Percentiles rank a stretch among this genome's conserved stretches.
These are phyloP conservation scores for Mitragyna speciosa DNA, from an alignment of 257 asterid species.

Conservation along the genomic window DNA sequence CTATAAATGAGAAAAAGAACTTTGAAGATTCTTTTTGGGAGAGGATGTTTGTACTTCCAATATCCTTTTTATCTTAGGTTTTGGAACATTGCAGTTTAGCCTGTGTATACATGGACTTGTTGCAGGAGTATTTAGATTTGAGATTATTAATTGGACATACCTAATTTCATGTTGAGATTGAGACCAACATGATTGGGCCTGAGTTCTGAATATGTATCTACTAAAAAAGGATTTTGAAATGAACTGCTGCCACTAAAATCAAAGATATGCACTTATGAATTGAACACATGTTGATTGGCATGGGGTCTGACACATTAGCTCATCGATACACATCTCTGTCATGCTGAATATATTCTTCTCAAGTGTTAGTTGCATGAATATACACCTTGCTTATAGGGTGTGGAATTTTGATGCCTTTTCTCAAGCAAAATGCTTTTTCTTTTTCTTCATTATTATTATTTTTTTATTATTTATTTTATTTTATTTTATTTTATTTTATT, in stretches of 20 bases:
- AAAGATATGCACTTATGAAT: too few species aligned
- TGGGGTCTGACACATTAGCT: neutral
- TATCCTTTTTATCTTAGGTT: neutral
- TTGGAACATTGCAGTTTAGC: neutral
- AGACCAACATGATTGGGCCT: neutral
- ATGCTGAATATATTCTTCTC: neutral
- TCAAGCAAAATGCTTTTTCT: too few species aligned
- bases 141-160: neutral
- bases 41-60: neutral
- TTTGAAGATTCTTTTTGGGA: neutral
- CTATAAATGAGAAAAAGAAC: neutral
- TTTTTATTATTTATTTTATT: too few species aligned
- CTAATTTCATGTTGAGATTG: too few species aligned
- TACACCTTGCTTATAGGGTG: neutral
- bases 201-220: neutral
- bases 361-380: neutral
- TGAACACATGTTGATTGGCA: neutral
- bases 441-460: too few species aligned
- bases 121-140: neutral
- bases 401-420: neutral
- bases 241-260: too few species aligned
- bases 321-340: too few species aligned
- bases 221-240: neutral
- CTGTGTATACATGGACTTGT: neutral
- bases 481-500: too few species aligned